Conservation (phyloP, 2,329 filamentous ascomycete species). For the Metarhizium robertsii region DNA sequence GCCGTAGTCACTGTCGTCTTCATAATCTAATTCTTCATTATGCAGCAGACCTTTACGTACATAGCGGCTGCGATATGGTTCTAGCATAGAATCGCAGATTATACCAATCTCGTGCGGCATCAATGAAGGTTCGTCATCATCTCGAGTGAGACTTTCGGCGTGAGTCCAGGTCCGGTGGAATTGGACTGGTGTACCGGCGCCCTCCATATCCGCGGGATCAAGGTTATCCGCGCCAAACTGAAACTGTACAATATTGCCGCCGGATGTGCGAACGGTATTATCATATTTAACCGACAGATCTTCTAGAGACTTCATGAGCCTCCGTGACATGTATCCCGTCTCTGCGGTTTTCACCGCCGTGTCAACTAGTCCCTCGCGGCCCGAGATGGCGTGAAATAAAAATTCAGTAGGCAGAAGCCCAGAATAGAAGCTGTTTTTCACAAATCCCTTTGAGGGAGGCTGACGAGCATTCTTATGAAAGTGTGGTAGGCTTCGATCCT, state of each 20-base stretch:
- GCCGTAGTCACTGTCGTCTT: slow-evolving; percentile 56
- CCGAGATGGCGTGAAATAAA: slow-evolving; percentile 95
- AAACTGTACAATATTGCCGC: slow-evolving; percentile 84
- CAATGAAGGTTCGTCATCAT: slow-evolving; percentile 64
- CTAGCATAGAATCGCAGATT: slow-evolving; percentile 44
- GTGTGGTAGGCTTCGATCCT: slow-evolving; percentile 86
- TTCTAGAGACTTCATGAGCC: slow-evolving; percentile 94
- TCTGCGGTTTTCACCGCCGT: slow-evolving; percentile 98
- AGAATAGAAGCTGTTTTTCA: slow-evolving; percentile 92
- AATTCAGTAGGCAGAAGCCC: slow-evolving; percentile 87
- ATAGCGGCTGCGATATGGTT: slow-evolving; percentile 41
- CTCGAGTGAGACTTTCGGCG: slow-evolving; percentile 63
- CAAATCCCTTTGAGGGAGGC: slow-evolving; percentile 89
- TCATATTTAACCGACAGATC: slow-evolving; percentile 91
- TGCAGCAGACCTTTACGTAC: slow-evolving; percentile 48
- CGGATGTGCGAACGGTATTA: slow-evolving; percentile 84
- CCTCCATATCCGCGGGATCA: slow-evolving; percentile 96
- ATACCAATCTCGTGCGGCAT: slow-evolving; percentile 62
- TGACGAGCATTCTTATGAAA: slow-evolving; percentile 88
- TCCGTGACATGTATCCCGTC: slow-evolving; percentile 96
- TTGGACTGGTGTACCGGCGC: slow-evolving; percentile 79
- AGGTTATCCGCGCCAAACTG: slow-evolving; percentile 93
- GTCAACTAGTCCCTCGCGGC: slow-evolving; percentile 95
- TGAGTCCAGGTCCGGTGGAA: slow-evolving; percentile 89
- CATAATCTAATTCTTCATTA: slow-evolving; percentile 51